Percentiles rank a stretch among this genome's conserved stretches.
Evolutionary conservation across 2,329 filamentous ascomycete species (phyloP).

Genomic region (Exophiala xenobiotica): DNA sequence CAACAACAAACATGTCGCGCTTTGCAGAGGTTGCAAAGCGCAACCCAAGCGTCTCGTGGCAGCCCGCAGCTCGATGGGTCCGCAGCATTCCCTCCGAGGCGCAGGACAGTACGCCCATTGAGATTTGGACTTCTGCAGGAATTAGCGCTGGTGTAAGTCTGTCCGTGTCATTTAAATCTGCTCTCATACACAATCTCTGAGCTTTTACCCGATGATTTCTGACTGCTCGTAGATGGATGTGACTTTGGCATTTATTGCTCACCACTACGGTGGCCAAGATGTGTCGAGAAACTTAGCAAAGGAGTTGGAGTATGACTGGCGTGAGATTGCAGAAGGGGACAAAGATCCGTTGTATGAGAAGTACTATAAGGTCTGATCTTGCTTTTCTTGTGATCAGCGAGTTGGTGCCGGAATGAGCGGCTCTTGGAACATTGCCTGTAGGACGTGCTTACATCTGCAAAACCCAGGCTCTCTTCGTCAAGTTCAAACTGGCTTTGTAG

Average conservation of each 20-base stretch:
- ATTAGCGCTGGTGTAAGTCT: slow-evolving; percentile 53
- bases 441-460: too few species aligned
- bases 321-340: slow-evolving; percentile 40
- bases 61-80: slow-evolving; percentile 62
- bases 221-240: slow-evolving; percentile 51
- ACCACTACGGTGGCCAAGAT: slow-evolving; percentile 54
- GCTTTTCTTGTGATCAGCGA: neutral
- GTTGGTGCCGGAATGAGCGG: too few species aligned
- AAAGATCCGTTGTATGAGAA: slow-evolving; percentile 25
- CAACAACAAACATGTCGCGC: slow-evolving; percentile 65
- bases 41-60: slow-evolving; percentile 58
- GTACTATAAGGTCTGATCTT: slow-evolving; percentile 9
- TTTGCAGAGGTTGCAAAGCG: slow-evolving; percentile 52
- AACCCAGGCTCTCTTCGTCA: too few species aligned
- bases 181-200: too few species aligned
- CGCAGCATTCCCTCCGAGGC: slow-evolving; percentile 23
- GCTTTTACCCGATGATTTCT: too few species aligned
- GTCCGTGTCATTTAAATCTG: neutral
- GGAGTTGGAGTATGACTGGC: slow-evolving; percentile 59
- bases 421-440: too few species aligned
- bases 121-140: slow-evolving; percentile 64
- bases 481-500: too few species aligned
- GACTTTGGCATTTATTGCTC: slow-evolving; percentile 57
- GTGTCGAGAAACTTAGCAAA: slow-evolving; percentile 50
- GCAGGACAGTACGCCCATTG: slow-evolving; percentile 9